phyloP scores from a whole-genome alignment of 176 grass and related monocot species.

The Aegilops sharonensis region DNA sequence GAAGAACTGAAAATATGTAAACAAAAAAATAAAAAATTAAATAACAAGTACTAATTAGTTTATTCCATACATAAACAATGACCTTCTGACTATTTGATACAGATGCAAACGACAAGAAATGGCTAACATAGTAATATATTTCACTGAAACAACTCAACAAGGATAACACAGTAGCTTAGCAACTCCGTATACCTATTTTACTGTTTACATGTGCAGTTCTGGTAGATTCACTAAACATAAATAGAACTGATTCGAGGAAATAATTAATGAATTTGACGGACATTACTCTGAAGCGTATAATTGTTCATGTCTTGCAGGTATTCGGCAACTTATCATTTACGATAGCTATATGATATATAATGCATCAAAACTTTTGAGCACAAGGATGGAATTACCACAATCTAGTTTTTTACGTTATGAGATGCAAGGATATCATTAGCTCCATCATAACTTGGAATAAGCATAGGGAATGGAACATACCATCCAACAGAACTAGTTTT shows the following conservation, averaged over 20 bases:
- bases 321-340: neutral
- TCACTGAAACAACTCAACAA: conserved; percentile 21
- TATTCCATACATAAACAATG: neutral
- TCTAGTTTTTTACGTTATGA: conserved; percentile 3
- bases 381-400: conserved; percentile 18
- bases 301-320: conserved; percentile 8
- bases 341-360: neutral
- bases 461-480: conserved; percentile 53
- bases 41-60: neutral
- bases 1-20: conserved; percentile 63
- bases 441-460: conserved; percentile 7
- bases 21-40: conserved; percentile 3
- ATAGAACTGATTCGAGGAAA: conserved; percentile 20
- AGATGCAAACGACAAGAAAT: conserved; percentile 12
- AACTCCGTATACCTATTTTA: neutral
- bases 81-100: neutral
- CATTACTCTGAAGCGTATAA: neutral
- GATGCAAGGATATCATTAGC: conserved; percentile 18
- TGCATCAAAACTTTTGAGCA: conserved; percentile 1
- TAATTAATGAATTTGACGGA: neutral
- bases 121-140: conserved; percentile 4
- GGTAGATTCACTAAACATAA: conserved; percentile 13
- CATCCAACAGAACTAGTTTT: conserved; percentile 61
- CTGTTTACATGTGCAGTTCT: conserved; percentile 12
- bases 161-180: conserved; percentile 5